Evolutionary conservation across 2,329 filamentous ascomycete species (phyloP).

Genomic region (Parafenestella ontariensis): DNA sequence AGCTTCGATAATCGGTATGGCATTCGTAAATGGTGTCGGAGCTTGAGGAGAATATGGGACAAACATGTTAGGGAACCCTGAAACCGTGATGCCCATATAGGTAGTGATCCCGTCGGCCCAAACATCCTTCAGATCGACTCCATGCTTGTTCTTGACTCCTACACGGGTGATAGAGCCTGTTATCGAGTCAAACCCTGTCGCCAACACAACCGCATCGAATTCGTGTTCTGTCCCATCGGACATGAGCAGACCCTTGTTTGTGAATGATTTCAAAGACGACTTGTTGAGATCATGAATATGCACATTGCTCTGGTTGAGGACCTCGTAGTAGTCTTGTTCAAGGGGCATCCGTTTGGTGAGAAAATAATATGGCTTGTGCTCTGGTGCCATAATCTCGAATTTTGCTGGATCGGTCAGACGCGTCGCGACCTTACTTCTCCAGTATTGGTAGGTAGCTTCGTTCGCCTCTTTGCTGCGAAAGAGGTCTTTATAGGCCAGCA

Average conservation of each 20-base stretch:
- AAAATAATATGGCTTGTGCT: not conserved
- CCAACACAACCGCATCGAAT: slow-evolving; percentile 47
- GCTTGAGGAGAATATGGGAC: slow-evolving; percentile 53
- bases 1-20: slow-evolving; percentile 46
- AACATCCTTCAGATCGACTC: slow-evolving; percentile 40
- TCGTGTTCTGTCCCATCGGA: slow-evolving; percentile 44
- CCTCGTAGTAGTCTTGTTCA: slow-evolving; percentile 52
- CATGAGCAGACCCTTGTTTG: slow-evolving; percentile 37
- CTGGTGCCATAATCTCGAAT: not conserved
- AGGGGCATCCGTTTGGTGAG: slow-evolving; percentile 45
- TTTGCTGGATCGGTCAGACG: not conserved
- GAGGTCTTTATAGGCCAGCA: not conserved
- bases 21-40: slow-evolving; percentile 54
- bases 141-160: slow-evolving; percentile 40
- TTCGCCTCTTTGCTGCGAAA: not conserved
- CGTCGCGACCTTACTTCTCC: not conserved
- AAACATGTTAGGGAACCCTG: slow-evolving; percentile 48
- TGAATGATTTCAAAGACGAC: slow-evolving; percentile 41
- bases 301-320: slow-evolving; percentile 47
- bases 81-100: slow-evolving; percentile 49
- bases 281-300: slow-evolving; percentile 42
- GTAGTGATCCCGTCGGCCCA: slow-evolving; percentile 49
- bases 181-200: slow-evolving; percentile 45
- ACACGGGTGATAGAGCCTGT: slow-evolving; percentile 38
- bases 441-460: not conserved